A percentile compares a stretch with the other conserved stretches of the same genome.
Conservation (phyloP, 1,139 yeast species). For the Pneumocystis jirovecii region DNA sequence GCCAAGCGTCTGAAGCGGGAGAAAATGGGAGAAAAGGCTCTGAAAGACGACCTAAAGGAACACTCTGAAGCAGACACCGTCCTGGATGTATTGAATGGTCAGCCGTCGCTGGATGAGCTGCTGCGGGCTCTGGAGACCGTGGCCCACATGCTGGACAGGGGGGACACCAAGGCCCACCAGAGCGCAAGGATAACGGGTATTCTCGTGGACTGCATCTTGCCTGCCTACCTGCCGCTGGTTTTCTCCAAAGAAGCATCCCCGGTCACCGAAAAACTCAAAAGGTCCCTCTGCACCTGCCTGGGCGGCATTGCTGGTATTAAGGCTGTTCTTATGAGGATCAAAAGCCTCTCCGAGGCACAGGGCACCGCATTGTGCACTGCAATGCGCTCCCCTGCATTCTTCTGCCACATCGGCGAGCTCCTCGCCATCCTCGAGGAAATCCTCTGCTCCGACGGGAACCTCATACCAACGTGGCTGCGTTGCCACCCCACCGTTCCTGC, state of each 20-base stretch:
- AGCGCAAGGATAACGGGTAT: background rate
- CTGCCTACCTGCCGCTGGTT: background rate
- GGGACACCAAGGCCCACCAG: too few species aligned
- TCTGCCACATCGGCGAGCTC: background rate
- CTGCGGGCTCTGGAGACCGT: background rate
- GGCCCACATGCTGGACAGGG: background rate
- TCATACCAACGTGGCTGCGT: background rate
- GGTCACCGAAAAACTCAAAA: background rate
- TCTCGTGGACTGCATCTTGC: background rate
- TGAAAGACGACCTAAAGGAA: too few species aligned
- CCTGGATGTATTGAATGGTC: too few species aligned
- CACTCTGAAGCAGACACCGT: too few species aligned
- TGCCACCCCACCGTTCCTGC: background rate
- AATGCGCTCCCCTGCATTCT: background rate
- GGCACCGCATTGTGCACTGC: too few species aligned
- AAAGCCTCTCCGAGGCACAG: background rate
- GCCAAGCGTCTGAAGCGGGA: too few species aligned
- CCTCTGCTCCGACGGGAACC: background rate
- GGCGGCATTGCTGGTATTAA: background rate
- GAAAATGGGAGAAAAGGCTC: too few species aligned
- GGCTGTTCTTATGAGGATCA: background rate
- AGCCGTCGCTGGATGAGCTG: too few species aligned
- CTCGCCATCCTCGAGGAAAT: background rate
- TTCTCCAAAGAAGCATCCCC: background rate
- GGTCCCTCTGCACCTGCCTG: background rate